Evolutionary conservation across 2,329 filamentous ascomycete genomes (phyloP).

Genomic region (Fusarium newnesense): DNA sequence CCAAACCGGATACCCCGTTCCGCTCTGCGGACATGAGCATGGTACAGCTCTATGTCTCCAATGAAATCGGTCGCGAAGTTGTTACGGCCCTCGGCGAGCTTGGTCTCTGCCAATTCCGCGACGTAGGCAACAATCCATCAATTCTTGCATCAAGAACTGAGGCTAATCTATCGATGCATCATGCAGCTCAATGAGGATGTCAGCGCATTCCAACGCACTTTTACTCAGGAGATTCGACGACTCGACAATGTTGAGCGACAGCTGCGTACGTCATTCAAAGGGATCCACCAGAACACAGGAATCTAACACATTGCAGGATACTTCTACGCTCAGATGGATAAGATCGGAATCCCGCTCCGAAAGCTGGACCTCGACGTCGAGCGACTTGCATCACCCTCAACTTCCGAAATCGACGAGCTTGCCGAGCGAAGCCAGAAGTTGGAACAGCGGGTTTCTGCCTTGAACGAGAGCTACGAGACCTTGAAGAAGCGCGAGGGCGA

Average conservation of each 20-base stretch:
- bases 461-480: conserved; percentile 99
- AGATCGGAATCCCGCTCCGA: conserved; percentile 84
- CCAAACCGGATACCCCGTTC: conserved; percentile 91
- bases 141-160: conserved; percentile 12
- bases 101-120: conserved; percentile 95
- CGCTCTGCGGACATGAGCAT: conserved; percentile 99
- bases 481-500: conserved; percentile 98
- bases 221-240: conserved; percentile 95
- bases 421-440: conserved; percentile 91
- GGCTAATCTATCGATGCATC: conserved; percentile 26
- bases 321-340: conserved; percentile 96
- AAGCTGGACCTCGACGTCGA: conserved; percentile 92
- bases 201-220: conserved; percentile 95
- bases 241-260: conserved; percentile 98
- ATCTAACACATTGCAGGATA: conserved; percentile 71
- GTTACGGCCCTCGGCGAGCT: conserved; percentile 96
- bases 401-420: conserved; percentile 95
- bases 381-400: conserved; percentile 85
- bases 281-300: conserved; percentile 13
- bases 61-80: conserved; percentile 98
- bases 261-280: conserved; percentile 74
- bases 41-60: conserved; percentile 99
- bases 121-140: conserved; percentile 70
- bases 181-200: conserved; percentile 88
- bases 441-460: conserved; percentile 87